phyloP scores from a whole-genome alignment of 257 asterid genomes.

The Solanum appendiculatum region DNA sequence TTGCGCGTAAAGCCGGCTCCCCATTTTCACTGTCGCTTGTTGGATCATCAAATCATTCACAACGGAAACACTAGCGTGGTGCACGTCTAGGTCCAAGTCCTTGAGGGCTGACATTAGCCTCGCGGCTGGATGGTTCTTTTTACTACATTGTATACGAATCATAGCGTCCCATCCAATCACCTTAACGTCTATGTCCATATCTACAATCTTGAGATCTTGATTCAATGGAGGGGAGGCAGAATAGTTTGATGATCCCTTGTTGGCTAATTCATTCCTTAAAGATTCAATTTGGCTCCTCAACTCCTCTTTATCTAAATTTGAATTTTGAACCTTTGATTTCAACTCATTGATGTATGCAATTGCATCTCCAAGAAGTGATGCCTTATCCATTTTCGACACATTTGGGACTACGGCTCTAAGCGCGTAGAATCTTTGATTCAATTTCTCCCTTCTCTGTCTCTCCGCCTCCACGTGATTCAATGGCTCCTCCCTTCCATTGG shows the following conservation, averaged over 20 bases:
- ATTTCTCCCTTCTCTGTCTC: conserved; percentile 88
- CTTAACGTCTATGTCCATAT: conserved; percentile 65
- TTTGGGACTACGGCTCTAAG: conserved; percentile 84
- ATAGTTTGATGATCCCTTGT: conserved; percentile 14
- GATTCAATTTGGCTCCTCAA: conserved; percentile 37
- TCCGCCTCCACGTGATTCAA: conserved; percentile 89
- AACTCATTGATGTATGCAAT: conserved; percentile 66
- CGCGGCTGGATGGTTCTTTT: conserved; percentile 80
- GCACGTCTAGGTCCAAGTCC: conserved; percentile 60
- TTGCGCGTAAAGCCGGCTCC: conserved; percentile 43
- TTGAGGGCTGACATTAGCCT: conserved; percentile 60
- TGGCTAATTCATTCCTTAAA: conserved; percentile 35
- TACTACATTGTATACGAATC: conserved; percentile 60
- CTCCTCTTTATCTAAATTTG: conserved; percentile 43
- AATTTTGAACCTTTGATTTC: conserved; percentile 39
- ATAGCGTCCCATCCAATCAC: conserved; percentile 67
- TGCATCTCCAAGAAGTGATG: conserved; percentile 86
- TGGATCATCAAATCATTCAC: conserved; percentile 82
- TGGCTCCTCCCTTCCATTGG: conserved; percentile 87
- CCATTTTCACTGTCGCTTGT: conserved; percentile 78
- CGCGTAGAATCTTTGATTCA: conserved; percentile 74
- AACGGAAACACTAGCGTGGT: conserved; percentile 72
- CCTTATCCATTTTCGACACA: conserved; percentile 88
- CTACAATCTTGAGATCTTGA: conserved; percentile 11
- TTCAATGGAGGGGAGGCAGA: conserved; percentile 6